A percentile compares a stretch with the other conserved stretches of the same genome.
Conservation (phyloP, 1,284 basidiomycete species). For the Entoloma clypeatum region DNA sequence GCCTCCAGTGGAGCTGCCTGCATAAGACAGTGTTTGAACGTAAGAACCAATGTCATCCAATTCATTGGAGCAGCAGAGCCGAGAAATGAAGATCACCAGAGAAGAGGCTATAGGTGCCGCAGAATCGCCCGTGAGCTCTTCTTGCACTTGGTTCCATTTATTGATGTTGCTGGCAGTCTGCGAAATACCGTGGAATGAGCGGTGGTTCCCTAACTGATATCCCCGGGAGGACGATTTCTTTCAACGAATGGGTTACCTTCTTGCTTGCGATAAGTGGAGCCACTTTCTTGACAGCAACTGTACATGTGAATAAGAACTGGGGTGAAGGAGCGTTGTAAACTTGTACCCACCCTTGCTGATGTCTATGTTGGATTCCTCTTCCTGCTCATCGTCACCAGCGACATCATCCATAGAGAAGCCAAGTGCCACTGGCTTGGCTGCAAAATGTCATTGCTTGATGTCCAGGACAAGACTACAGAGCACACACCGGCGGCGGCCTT, state of each 20-base stretch:
- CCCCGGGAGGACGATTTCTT: slow-evolving; percentile 1
- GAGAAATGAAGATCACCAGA: slow-evolving; percentile 37
- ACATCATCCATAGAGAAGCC: slow-evolving; percentile 57
- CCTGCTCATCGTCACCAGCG: slow-evolving; percentile 36
- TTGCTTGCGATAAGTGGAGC: slow-evolving; percentile 83
- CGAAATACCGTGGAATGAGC: slow-evolving; percentile 11
- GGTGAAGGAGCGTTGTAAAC: neutral
- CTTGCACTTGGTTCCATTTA: slow-evolving; percentile 94
- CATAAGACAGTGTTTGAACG: slow-evolving; percentile 23
- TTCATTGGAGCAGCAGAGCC: slow-evolving; percentile 23
- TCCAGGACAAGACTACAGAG: neutral
- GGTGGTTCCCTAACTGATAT: slow-evolving; percentile 1
- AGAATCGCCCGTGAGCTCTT: slow-evolving; percentile 60
- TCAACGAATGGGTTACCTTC: slow-evolving; percentile 57
- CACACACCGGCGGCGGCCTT: slow-evolving; percentile 38
- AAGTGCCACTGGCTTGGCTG: slow-evolving; percentile 40
- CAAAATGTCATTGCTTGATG: neutral
- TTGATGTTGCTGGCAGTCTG: slow-evolving; percentile 86
- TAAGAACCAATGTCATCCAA: slow-evolving; percentile 25
- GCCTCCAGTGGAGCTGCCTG: slow-evolving; percentile 26
- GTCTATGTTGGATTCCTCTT: slow-evolving; percentile 38
- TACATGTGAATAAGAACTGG: neutral
- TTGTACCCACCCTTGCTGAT: slow-evolving; percentile 61
- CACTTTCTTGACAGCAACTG: slow-evolving; percentile 63
- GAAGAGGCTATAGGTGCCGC: slow-evolving; percentile 25